Conservation (phyloP, 345 rosid species). For the Pistacia vera region DNA sequence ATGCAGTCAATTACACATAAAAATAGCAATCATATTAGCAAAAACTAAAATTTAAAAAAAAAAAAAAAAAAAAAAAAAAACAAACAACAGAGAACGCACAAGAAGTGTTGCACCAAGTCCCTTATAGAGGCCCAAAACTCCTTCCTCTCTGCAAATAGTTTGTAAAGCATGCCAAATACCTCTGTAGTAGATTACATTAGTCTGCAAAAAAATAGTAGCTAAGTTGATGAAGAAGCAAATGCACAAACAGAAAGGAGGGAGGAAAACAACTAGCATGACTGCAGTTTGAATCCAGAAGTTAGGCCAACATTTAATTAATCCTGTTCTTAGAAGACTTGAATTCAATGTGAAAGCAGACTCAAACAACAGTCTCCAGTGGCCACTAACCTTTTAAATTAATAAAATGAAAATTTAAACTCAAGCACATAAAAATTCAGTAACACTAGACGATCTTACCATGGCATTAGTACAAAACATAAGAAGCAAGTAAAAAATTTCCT, state of each 20-base stretch:
- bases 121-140: conserved; percentile 79
- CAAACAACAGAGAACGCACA: conserved; percentile 38
- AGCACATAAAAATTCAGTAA: neutral
- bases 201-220: conserved; percentile 47
- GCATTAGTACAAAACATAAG: neutral
- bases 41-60: neutral
- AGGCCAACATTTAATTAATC: neutral
- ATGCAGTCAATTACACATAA: neutral
- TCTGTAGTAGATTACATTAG: conserved; percentile 71
- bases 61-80: too few relatives aligned
- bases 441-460: neutral
- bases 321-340: neutral
- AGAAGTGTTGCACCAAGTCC: conserved; percentile 93
- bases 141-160: conserved; percentile 79
- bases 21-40: neutral
- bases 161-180: conserved; percentile 80
- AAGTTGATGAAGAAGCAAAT: conserved; percentile 6
- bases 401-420: neutral
- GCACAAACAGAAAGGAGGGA: conserved; percentile 1
- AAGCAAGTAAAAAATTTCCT: neutral
- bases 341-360: neutral
- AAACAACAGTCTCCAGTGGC: neutral
- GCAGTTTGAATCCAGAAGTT: neutral
- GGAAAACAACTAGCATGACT: neutral
- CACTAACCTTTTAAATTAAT: neutral